Percentiles rank a stretch among this genome's conserved stretches.
Conservation (phyloP, 257 asterid species). For the Eucommia ulmoides region DNA sequence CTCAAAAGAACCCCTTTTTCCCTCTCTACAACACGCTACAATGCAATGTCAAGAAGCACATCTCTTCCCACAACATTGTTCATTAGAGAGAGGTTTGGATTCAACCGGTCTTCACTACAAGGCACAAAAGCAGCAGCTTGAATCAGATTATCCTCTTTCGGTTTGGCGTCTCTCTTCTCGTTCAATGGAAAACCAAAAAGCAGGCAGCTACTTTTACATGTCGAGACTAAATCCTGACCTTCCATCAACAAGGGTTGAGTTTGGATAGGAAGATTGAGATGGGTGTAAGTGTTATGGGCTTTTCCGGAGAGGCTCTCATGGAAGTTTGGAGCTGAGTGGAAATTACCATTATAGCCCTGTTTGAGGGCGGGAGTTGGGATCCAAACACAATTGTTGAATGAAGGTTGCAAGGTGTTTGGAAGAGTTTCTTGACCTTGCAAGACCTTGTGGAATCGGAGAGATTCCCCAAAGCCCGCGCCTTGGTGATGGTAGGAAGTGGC, state of each 20-base stretch:
- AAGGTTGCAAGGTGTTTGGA: conserved; percentile 20
- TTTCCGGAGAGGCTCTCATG: conserved; percentile 24
- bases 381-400: conserved; percentile 21
- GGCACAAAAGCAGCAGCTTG: conserved; percentile 21
- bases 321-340: conserved; percentile 17
- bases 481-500: conserved; percentile 23
- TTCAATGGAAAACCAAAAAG: conserved; percentile 80
- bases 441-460: conserved; percentile 76
- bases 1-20: too few species aligned
- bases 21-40: conserved; percentile 19
- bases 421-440: conserved; percentile 98
- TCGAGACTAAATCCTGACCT: conserved; percentile 26
- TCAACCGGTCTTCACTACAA: conserved; percentile 27
- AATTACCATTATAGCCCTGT: conserved; percentile 25
- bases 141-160: conserved; percentile 17
- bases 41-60: conserved; percentile 67
- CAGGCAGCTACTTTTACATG: conserved; percentile 54
- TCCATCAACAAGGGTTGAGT: conserved; percentile 33
- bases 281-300: conserved; percentile 12
- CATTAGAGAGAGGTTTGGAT: neutral
- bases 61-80: conserved; percentile 55
- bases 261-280: conserved; percentile 14
- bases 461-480: conserved; percentile 27
- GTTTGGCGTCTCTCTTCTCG: conserved; percentile 31
- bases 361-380: conserved; percentile 27